Percentiles rank a stretch among this genome's conserved stretches.
Evolutionary conservation across 257 asterid genomes (phyloP).

Genomic region (Fraxinus pennsylvanica): DNA sequence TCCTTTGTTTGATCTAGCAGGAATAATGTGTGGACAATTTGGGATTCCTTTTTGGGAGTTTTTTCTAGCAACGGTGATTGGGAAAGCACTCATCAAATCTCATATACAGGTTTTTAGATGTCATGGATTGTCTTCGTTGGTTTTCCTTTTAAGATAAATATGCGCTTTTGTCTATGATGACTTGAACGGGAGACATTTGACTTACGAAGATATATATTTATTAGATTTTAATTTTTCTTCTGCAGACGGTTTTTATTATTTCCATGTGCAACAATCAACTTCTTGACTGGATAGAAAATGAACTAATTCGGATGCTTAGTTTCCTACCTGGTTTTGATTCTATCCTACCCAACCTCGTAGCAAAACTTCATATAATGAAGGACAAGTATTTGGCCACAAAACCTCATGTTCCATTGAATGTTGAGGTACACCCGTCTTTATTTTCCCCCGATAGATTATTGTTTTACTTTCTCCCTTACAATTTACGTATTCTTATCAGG

Average conservation of each 20-base stretch:
- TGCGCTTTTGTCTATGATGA: not conserved
- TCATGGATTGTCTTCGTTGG: not conserved
- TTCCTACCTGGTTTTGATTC: conserved; percentile 68
- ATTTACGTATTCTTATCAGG: conserved; percentile 33
- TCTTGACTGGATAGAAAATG: conserved; percentile 86
- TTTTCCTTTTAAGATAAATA: not conserved
- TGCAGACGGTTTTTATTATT: conserved; percentile 83
- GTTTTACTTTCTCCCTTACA: not conserved
- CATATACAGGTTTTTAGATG: conserved; percentile 70
- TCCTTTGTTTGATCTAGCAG: conserved; percentile 95
- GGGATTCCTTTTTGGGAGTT: conserved; percentile 91
- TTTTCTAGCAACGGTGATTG: conserved; percentile 76
- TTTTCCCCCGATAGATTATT: not conserved
- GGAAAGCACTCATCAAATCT: conserved; percentile 87
- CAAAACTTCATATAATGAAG: conserved; percentile 77
- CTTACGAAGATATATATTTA: not conserved
- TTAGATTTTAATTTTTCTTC: not conserved
- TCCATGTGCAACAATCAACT: conserved; percentile 89
- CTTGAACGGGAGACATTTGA: not conserved
- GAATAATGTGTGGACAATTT: conserved; percentile 94
- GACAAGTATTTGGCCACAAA: conserved; percentile 73
- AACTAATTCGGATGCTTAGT: conserved; percentile 76
- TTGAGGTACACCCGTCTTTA: conserved; percentile 46
- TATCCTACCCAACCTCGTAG: conserved; percentile 51
- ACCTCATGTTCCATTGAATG: conserved; percentile 45